Evolutionary conservation across 129 eudicot genomes (phyloP).

Genomic region (Gnaphalium uliginosum): DNA sequence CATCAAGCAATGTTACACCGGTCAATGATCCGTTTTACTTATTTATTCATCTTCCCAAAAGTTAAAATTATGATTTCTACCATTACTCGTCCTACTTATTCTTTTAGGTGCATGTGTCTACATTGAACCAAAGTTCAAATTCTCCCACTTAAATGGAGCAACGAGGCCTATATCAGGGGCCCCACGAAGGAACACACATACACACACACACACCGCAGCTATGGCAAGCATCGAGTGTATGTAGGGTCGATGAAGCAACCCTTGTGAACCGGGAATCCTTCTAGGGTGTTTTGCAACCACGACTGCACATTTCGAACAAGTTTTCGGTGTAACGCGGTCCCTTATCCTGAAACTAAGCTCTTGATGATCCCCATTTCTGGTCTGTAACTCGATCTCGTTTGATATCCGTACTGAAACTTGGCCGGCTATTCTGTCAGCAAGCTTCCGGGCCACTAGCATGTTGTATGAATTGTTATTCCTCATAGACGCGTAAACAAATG

Average conservation of each 20-base stretch:
- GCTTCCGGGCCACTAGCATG: conserved; percentile 64
- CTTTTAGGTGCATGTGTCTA: conserved; percentile 35
- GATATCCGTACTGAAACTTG: conserved; percentile 67
- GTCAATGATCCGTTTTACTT: conserved; percentile 36
- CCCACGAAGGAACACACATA: conserved; percentile 73
- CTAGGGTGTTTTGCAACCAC: conserved; percentile 47
- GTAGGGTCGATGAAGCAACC: conserved; percentile 75
- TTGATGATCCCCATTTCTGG: conserved; percentile 22
- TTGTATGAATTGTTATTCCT: conserved; percentile 75
- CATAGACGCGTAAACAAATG: conserved; percentile 68
- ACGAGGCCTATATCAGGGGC: conserved; percentile 60
- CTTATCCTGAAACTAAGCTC: conserved; percentile 34
- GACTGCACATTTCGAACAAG: conserved; percentile 72
- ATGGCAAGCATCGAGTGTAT: conserved; percentile 88
- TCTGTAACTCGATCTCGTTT: conserved; percentile 49
- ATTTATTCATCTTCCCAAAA: conserved; percentile 34
- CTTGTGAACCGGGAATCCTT: conserved; percentile 52
- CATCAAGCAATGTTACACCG: conserved; percentile 34
- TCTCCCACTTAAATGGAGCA: conserved; percentile 77
- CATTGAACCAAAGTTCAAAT: conserved; percentile 58
- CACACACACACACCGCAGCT: conserved; percentile 99
- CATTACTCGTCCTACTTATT: conserved; percentile 28
- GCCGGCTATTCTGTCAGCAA: conserved; percentile 51
- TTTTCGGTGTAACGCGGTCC: conserved; percentile 21
- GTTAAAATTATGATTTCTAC: conserved; percentile 31